Base-by-base conservation (phyloP, 73 alveolate genomes). In the Durusdinium trenchii region DNA sequence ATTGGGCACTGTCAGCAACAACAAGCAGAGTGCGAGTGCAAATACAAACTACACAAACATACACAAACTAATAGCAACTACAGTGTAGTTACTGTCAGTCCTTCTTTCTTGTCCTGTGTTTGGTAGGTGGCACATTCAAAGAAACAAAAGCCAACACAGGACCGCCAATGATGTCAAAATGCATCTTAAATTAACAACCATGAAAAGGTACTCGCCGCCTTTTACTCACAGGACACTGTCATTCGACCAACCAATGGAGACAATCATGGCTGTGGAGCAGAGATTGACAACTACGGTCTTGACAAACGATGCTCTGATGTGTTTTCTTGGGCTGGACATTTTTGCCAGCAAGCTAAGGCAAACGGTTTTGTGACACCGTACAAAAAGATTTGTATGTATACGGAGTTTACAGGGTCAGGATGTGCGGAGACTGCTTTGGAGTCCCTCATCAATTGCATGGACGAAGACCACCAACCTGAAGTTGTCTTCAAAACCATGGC, bases 391-490 rank as follows among this genome's bases (percentile, higher is more conserved):
- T 38, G 57, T 57, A 57, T 86, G 28, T 86, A 38, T 43, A 86
- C 95, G 18, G 95, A 86, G 46, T 86, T 86, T 43, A 86, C 95
- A 35, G 95, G 95, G 26, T 47, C 76, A 36, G 36, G 81, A 5
- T 86, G 95, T 84, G 94, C 94, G 7, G 94, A 84, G 61, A 84
- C 79, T 60, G 94, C 94, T 5, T 76, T 84, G 94, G 94, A 84
- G 23, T n/a, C 81, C 14, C 32, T 86, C 26, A 43, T 86, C 60
- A 86, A 86, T 30, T 10, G 6, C 35, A 38, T 86, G 78, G 62
- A 42, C 57, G 6, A 3, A 38, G 45, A 18, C 6, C 35, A 12
- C 35, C 43, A 38, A 12, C 95, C 95, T 0, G n/a, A 6, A 5
- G 42, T 86, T 14, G 26, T 3, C 0, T 86, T 86, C 43, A 10